Percentiles rank a stretch among this genome's conserved stretches.
These are phyloP conservation scores for Blastomyces emzantsi DNA, from an alignment of 2,329 filamentous ascomycete genomes.

Conservation along the genomic window DNA sequence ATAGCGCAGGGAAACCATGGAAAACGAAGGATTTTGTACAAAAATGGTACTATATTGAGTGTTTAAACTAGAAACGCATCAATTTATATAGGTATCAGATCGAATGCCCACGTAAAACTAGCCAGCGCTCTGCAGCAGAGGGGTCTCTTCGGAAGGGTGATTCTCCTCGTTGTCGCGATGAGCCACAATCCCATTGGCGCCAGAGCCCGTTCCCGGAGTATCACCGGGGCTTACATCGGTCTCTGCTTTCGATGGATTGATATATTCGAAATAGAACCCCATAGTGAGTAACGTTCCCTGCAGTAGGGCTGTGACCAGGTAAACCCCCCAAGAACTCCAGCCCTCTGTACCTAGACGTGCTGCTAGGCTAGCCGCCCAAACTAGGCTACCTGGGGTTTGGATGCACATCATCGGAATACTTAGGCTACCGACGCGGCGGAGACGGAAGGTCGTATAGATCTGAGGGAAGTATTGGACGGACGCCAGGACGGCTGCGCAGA, in stretches of 20 bases:
- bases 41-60: not conserved
- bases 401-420: conserved; percentile 98
- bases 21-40: not conserved
- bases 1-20: not conserved
- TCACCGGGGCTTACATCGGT: conserved; percentile 16
- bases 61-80: not conserved
- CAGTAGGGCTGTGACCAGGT: conserved; percentile 73
- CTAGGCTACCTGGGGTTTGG: conserved; percentile 83
- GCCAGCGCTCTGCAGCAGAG: conserved; percentile 15
- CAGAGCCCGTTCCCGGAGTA: not conserved
- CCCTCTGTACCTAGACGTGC: conserved; percentile 68
- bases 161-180: conserved; percentile 10
- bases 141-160: conserved; percentile 18
- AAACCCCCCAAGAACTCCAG: conserved; percentile 95
- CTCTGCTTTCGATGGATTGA: conserved; percentile 39
- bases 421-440: conserved; percentile 80
- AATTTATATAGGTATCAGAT: conserved; percentile 1
- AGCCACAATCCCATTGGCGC: not conserved
- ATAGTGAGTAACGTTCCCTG: conserved; percentile 74
- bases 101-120: not conserved
- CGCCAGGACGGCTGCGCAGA: conserved; percentile 68
- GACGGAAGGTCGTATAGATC: conserved; percentile 78
- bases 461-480: conserved; percentile 91
- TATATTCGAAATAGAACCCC: conserved; percentile 61
- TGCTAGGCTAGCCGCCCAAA: conserved; percentile 80